These are phyloP conservation scores for Tylopilus microsporus DNA, from an alignment of 1,284 basidiomycete species.

Conservation along the genomic window DNA sequence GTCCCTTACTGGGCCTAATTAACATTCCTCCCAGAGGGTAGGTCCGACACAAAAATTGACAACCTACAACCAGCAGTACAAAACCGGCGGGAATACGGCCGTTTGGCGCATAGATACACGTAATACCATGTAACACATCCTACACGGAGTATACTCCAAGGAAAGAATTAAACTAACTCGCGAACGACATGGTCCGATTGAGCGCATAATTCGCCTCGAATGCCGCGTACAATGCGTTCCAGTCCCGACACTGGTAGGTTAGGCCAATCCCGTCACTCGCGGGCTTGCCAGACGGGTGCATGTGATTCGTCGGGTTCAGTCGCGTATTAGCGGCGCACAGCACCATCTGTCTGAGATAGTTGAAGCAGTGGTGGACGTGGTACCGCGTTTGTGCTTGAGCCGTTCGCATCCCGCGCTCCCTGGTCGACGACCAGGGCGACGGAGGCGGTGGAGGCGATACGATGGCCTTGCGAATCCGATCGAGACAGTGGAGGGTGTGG, in stretches of 20 bases:
- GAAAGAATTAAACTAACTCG: background rate
- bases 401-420: background rate
- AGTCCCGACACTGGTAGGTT: slow-evolving; percentile 21
- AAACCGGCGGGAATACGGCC: background rate
- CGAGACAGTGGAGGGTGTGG: slow-evolving; percentile 23
- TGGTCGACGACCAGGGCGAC: background rate
- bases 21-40: too few species aligned
- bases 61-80: too few species aligned
- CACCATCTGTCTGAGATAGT: slow-evolving; percentile 33
- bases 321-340: slow-evolving; percentile 29
- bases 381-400: background rate
- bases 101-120: background rate
- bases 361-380: slow-evolving; percentile 32
- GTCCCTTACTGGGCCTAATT: too few species aligned
- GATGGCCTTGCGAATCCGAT: slow-evolving; percentile 23
- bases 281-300: slow-evolving; percentile 8
- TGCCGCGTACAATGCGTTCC: slow-evolving; percentile 20
- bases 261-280: slow-evolving; percentile 25
- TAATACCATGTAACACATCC: background rate
- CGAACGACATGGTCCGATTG: slow-evolving; percentile 18
- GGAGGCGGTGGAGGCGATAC: background rate
- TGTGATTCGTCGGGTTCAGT: slow-evolving; percentile 25
- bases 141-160: background rate
- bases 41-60: too few species aligned
- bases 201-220: slow-evolving; percentile 22